Evolutionary conservation across 1,284 basidiomycete genomes (phyloP).

Genomic region (Papiliotrema flavescens): DNA sequence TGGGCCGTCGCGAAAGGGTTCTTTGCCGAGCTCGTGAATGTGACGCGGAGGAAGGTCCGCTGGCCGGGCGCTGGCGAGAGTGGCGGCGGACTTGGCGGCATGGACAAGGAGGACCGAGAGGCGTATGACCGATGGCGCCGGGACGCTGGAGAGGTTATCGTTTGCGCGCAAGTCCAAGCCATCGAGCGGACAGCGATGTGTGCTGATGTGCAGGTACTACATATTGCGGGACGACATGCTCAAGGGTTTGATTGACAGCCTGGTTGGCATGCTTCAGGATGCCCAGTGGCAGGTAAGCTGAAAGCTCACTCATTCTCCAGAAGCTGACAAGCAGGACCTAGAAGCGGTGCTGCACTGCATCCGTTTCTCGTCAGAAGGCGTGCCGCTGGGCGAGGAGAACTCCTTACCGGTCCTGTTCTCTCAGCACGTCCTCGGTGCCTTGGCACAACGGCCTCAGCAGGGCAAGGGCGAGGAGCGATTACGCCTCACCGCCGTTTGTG

Average conservation of each 20-base stretch:
- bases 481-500: conserved; percentile 63
- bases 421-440: conserved; percentile 60
- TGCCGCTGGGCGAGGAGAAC: conserved; percentile 67
- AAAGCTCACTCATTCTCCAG: background rate
- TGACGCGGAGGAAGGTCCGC: conserved; percentile 66
- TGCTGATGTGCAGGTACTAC: conserved; percentile 64
- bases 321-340: conserved; percentile 57
- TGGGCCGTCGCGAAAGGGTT: conserved; percentile 66
- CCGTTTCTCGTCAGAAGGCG: conserved; percentile 77
- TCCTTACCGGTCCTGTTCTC: conserved; percentile 67
- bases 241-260: conserved; percentile 61
- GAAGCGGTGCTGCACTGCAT: conserved; percentile 81
- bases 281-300: conserved; percentile 65
- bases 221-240: conserved; percentile 78
- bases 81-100: conserved; percentile 36
- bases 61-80: conserved; percentile 58
- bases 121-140: conserved; percentile 60
- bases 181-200: background rate
- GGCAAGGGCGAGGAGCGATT: conserved; percentile 56
- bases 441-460: conserved; percentile 59
- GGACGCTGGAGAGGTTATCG: conserved; percentile 83
- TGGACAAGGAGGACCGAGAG: conserved; percentile 61
- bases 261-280: conserved; percentile 52
- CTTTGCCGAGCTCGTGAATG: conserved; percentile 69
- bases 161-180: conserved; percentile 67